phyloP scores from a whole-genome alignment of 2,329 filamentous ascomycete genomes.

The Ophiosphaerella narmari region DNA sequence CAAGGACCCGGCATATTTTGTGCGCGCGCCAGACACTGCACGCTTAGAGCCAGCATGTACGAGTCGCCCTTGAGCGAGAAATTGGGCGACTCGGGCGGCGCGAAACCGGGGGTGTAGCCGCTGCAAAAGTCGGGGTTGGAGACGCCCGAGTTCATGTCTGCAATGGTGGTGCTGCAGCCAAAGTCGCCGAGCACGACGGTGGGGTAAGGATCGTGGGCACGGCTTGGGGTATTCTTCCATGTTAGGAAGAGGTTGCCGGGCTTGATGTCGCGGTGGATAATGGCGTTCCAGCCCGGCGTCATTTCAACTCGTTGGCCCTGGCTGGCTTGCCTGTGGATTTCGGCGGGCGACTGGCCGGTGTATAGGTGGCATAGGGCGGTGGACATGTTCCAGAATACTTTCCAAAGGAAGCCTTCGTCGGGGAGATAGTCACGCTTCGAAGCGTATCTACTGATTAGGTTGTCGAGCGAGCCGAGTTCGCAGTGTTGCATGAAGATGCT shows the following conservation, averaged over 20 bases:
- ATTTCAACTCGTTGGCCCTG: background rate
- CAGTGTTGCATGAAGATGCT: background rate
- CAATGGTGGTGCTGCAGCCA: constrained; percentile 3
- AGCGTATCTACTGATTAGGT: background rate
- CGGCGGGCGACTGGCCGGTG: background rate
- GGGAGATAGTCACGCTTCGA: background rate
- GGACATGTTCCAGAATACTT: background rate
- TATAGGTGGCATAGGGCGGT: background rate
- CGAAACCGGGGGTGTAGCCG: no score
- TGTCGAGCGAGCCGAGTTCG: background rate
- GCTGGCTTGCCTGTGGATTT: background rate
- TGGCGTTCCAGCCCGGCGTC: constrained; percentile 4
- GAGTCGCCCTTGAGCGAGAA: no score
- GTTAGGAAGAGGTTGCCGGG: constrained; percentile 21
- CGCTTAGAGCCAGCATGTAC: no score
- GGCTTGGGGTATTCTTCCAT: background rate
- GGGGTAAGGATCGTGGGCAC: constrained; percentile 1
- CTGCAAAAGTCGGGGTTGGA: no score
- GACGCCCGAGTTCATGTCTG: no score
- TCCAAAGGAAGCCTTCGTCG: constrained; percentile 1
- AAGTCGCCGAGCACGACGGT: constrained; percentile 17
- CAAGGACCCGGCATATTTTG: no score
- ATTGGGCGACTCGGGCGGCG: no score
- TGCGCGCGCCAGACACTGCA: no score
- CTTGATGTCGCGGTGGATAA: constrained; percentile 24